These are phyloP conservation scores for Candida buenavistaensis DNA, from an alignment of 1,139 yeast species.

Conservation along the genomic window DNA sequence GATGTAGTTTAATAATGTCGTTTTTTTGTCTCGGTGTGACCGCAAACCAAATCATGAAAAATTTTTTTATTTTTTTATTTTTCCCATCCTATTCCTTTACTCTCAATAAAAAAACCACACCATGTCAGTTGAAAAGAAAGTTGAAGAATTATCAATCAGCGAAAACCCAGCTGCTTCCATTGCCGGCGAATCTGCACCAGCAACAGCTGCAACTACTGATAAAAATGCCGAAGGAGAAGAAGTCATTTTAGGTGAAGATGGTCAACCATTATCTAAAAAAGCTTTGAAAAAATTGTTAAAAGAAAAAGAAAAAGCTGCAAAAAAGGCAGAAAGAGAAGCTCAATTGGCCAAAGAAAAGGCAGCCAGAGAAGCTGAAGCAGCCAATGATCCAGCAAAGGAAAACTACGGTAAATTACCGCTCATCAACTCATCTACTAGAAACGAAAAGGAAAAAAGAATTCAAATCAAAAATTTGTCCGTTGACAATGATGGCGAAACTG, in stretches of 20 bases:
- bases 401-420: conserved; percentile 90
- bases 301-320: conserved; percentile 87
- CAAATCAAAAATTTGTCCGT: conserved; percentile 56
- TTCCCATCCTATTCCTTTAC: conserved; percentile 1
- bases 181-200: conserved; percentile 17
- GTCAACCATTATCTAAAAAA: conserved; percentile 92
- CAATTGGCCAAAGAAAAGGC: conserved; percentile 85
- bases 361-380: conserved; percentile 69
- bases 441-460: conserved; percentile 55
- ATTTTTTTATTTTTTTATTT: conserved; percentile 5
- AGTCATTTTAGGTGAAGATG: conserved; percentile 71
- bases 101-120: conserved; percentile 3
- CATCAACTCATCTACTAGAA: conserved; percentile 72
- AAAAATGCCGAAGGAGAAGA: conserved; percentile 17
- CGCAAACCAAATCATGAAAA: conserved; percentile 5
- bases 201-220: conserved; percentile 2
- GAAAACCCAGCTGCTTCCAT: conserved; percentile 14
- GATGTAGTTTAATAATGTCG: too few species aligned
- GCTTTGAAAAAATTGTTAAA: conserved; percentile 93
- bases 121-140: conserved; percentile 15
- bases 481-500: conserved; percentile 73
- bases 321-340: conserved; percentile 91
- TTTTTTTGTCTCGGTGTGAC: too few species aligned
- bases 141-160: conserved; percentile 15
- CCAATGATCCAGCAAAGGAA: conserved; percentile 80